phyloP scores from a whole-genome alignment of 2,329 filamentous ascomycete species.

The Fusarium sororula region DNA sequence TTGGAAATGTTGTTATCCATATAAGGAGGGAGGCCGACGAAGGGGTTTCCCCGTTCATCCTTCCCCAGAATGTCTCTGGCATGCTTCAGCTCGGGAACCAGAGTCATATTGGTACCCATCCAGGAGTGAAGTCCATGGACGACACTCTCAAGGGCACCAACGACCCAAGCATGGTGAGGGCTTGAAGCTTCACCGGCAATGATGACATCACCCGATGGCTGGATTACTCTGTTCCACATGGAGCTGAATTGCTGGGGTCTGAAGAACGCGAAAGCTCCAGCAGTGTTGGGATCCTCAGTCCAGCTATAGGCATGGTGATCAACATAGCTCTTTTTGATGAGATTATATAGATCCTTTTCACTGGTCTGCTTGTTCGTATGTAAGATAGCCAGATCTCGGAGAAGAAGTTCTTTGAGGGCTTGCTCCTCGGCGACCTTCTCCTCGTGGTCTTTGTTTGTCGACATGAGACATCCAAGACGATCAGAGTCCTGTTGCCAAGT shows the following conservation, averaged over 20 bases:
- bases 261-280: conserved; percentile 21
- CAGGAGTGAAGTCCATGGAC: background rate
- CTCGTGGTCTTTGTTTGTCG: background rate
- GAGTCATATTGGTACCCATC: background rate
- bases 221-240: conserved; percentile 12
- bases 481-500: conserved; percentile 16
- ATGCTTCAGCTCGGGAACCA: background rate
- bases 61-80: background rate
- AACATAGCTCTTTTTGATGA: conserved; percentile 4
- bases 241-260: conserved; percentile 14
- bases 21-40: background rate
- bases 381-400: background rate
- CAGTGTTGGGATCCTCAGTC: conserved; percentile 1
- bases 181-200: conserved; percentile 18
- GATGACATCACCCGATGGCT: conserved; percentile 15
- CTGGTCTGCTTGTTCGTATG: background rate
- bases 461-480: background rate
- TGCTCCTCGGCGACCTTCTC: background rate
- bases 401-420: background rate
- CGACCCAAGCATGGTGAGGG: conserved; percentile 4
- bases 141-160: conserved; percentile 8
- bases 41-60: background rate
- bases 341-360: background rate
- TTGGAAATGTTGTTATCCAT: background rate
- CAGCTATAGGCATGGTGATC: conserved; percentile 1